Evolutionary conservation across 2,329 filamentous ascomycete species (phyloP).

Genomic region (Penicillium occitanis): DNA sequence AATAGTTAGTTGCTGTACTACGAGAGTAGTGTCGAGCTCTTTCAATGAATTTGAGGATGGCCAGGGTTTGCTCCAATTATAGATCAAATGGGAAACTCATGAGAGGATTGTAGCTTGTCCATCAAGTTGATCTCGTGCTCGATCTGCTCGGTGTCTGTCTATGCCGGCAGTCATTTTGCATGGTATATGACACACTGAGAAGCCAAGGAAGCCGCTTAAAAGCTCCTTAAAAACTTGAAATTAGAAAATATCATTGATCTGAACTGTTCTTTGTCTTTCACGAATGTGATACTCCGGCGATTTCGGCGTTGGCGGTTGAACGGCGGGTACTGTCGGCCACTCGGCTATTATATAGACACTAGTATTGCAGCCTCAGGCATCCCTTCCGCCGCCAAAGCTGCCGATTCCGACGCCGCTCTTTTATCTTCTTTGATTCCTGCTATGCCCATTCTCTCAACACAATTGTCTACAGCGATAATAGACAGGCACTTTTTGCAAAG

Average conservation of each 20-base stretch:
- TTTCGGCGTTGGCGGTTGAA: constrained; percentile 8
- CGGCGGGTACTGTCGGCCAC: constrained; percentile 12
- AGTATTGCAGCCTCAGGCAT: constrained; percentile 2
- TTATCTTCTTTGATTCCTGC: neutral
- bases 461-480: neutral
- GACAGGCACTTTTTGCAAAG: neutral
- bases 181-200: neutral
- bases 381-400: neutral
- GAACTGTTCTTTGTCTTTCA: neutral
- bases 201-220: neutral
- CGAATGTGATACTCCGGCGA: neutral
- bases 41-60: neutral
- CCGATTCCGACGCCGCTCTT: constrained; percentile 13
- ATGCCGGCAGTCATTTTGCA: neutral
- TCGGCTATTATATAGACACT: neutral
- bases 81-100: neutral
- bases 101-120: neutral
- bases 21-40: neutral
- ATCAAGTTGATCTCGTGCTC: neutral
- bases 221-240: neutral
- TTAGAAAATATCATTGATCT: neutral
- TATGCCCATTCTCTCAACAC: neutral
- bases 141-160: neutral
- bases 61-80: neutral
- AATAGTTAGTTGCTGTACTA: neutral